Evolutionary conservation across 2,329 filamentous ascomycete genomes (phyloP).

Genomic region (Ascochyta clinopodiicola): DNA sequence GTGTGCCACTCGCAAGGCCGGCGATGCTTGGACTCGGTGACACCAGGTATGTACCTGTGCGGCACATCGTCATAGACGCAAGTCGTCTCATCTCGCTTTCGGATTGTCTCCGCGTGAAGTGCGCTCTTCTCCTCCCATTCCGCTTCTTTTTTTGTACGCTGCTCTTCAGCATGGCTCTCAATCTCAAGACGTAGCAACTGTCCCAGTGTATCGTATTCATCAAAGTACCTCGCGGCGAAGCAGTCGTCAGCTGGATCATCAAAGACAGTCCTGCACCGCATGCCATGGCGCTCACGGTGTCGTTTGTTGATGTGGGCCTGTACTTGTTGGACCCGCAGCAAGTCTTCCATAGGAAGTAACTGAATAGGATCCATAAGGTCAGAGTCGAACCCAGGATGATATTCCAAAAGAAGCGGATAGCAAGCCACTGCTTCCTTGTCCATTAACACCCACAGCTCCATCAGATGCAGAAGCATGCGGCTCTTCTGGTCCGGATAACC

Average conservation of each 20-base stretch:
- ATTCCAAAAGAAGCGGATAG: conserved; percentile 59
- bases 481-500: conserved; percentile 59
- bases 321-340: conserved; percentile 59
- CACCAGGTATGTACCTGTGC: conserved; percentile 9
- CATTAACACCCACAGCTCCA: conserved; percentile 65
- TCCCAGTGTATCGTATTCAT: conserved; percentile 32
- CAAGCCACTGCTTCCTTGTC: conserved; percentile 55
- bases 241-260: conserved; percentile 51
- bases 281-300: conserved; percentile 19
- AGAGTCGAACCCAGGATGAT: conserved; percentile 59
- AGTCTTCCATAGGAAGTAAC: conserved; percentile 54
- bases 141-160: conserved; percentile 45
- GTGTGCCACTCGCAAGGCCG: conserved; percentile 41
- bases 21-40: conserved; percentile 6
- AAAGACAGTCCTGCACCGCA: conserved; percentile 54
- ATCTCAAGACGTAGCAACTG: conserved; percentile 48
- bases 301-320: conserved; percentile 59
- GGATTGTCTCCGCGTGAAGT: conserved; percentile 7
- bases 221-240: conserved; percentile 57
- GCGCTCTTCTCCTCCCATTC: conserved; percentile 48
- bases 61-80: conserved; percentile 43
- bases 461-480: conserved; percentile 58
- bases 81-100: conserved; percentile 36
- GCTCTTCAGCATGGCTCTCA: conserved; percentile 35
- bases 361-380: conserved; percentile 63